These are phyloP conservation scores for Arctium minus DNA, from an alignment of 129 eudicot species.

Conservation along the genomic window DNA sequence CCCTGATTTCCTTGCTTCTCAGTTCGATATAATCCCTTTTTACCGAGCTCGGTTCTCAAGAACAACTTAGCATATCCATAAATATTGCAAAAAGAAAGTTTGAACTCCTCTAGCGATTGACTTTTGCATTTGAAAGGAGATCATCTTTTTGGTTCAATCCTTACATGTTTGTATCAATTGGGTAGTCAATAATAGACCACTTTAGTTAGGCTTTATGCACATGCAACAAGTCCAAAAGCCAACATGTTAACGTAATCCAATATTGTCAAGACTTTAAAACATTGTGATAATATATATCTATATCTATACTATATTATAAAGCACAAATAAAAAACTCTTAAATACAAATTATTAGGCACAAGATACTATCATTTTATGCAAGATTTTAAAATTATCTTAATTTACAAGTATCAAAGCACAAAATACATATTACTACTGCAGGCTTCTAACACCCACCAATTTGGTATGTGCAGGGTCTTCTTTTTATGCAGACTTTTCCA, in stretches of 20 bases:
- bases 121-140: conserved; percentile 16
- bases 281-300: background rate
- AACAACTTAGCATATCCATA: conserved; percentile 12
- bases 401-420: too few species aligned
- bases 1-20: too few species aligned
- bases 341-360: too few species aligned
- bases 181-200: conserved; percentile 25
- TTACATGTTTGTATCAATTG: conserved; percentile 20
- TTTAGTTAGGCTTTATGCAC: conserved; percentile 36
- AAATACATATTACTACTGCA: too few species aligned
- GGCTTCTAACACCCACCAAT: too few species aligned
- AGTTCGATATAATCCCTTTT: background rate
- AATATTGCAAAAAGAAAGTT: background rate
- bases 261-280: background rate
- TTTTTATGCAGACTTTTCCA: too few species aligned
- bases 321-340: too few species aligned
- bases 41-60: too few species aligned
- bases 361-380: too few species aligned
- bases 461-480: too few species aligned
- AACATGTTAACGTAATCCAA: background rate
- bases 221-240: conserved; percentile 23
- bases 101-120: conserved; percentile 7
- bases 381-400: too few species aligned
- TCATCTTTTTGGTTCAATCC: conserved; percentile 16
- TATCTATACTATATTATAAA: too few species aligned